Percentiles rank a stretch among this genome's conserved stretches.
Conservation (phyloP, 2,329 filamentous ascomycete genomes). For the Botrytis hyacinthi region DNA sequence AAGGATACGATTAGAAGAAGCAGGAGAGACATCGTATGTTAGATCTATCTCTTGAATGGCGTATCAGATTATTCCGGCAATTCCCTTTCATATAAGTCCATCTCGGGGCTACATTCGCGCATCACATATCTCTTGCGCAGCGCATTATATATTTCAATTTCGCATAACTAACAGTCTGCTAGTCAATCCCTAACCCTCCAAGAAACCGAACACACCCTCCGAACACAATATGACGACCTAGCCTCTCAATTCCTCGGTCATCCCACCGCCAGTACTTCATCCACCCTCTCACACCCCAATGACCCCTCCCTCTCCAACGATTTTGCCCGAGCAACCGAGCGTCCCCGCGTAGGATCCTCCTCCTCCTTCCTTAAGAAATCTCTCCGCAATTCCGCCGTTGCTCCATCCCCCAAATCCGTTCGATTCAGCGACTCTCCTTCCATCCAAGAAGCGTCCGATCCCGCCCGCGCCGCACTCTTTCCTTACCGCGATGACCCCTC, state of each 20-base stretch:
- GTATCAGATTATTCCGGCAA: not conserved
- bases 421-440: conserved; percentile 72
- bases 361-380: conserved; percentile 43
- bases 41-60: not conserved
- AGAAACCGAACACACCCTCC: conserved; percentile 66
- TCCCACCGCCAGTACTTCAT: conserved; percentile 48
- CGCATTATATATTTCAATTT: not conserved
- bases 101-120: not conserved
- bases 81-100: not conserved
- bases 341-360: conserved; percentile 42
- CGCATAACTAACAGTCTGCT: conserved; percentile 11
- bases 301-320: conserved; percentile 59
- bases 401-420: conserved; percentile 64
- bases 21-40: conserved; percentile 61
- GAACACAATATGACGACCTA: conserved; percentile 73
- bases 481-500: conserved; percentile 69
- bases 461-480: conserved; percentile 57
- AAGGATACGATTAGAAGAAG: conserved; percentile 60
- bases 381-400: conserved; percentile 35
- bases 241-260: conserved; percentile 76
- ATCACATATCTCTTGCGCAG: conserved; percentile 1
- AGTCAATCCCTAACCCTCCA: conserved; percentile 49
- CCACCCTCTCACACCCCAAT: conserved; percentile 60
- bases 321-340: conserved; percentile 58
- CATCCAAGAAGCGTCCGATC: conserved; percentile 45